Conservation (phyloP, 2,329 filamentous ascomycete genomes). For the Botrytis tulipae region DNA sequence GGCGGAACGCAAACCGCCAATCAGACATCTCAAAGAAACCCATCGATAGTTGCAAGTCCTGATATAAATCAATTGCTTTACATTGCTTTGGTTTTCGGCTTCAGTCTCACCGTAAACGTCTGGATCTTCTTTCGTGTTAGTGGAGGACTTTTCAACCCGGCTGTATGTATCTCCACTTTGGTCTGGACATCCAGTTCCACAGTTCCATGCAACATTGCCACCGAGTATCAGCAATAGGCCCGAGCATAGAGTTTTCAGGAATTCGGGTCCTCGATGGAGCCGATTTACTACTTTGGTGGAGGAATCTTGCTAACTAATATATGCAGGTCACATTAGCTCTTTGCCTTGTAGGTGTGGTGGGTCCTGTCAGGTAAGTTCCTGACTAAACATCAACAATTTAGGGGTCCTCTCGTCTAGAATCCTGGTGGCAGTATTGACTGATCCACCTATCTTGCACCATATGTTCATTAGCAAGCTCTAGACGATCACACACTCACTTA, state of each 20-base stretch:
- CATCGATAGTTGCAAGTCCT: constrained; percentile 29
- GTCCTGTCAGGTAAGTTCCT: neutral
- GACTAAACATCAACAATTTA: neutral
- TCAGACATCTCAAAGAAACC: neutral
- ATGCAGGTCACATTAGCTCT: constrained; percentile 8
- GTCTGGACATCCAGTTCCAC: constrained; percentile 39
- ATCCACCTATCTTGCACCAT: neutral
- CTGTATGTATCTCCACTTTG: constrained; percentile 39
- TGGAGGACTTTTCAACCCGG: constrained; percentile 52
- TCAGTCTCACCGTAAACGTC: constrained; percentile 48
- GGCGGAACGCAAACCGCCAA: constrained; percentile 30
- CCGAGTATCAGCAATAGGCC: constrained; percentile 10
- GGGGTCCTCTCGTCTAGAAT: neutral
- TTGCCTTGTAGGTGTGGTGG: constrained; percentile 11
- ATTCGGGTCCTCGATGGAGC: neutral
- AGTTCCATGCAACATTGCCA: constrained; percentile 24
- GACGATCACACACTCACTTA: neutral
- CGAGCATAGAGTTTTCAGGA: constrained; percentile 11
- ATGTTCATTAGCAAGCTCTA: neutral
- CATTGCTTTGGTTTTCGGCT: constrained; percentile 37
- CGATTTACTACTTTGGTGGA: neutral
- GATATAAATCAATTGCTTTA: constrained; percentile 34
- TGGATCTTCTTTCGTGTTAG: constrained; percentile 54
- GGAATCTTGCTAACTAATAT: neutral
- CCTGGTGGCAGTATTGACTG: neutral